Evolutionary conservation across 768 basidiomycete genomes (phyloP).

Genomic region (Rhizopogon salebrosus): DNA sequence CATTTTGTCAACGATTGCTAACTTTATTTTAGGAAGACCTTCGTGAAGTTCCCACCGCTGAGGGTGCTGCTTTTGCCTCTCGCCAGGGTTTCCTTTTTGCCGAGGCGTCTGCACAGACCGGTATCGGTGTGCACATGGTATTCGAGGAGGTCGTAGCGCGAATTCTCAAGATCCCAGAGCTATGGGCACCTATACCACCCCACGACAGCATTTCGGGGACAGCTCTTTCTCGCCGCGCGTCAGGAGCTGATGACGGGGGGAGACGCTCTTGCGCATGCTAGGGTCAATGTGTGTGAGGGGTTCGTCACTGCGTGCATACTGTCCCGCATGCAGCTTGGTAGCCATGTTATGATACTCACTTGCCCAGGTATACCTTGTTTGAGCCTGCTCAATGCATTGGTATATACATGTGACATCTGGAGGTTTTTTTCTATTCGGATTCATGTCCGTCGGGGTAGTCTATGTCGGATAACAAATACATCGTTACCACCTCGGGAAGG

Average conservation of each 20-base stretch:
- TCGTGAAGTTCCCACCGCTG: slow-evolving; percentile 74
- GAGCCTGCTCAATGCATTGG: not conserved
- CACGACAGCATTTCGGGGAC: slow-evolving; percentile 38
- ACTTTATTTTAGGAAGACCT: slow-evolving; percentile 67
- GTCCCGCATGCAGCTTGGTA: not conserved
- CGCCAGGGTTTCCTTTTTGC: slow-evolving; percentile 83
- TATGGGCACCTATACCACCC: slow-evolving; percentile 52
- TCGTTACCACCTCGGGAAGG: no score
- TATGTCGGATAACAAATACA: no score
- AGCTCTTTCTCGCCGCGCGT: slow-evolving; percentile 26
- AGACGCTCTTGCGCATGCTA: not conserved
- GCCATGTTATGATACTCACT: no score
- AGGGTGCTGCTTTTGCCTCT: slow-evolving; percentile 75
- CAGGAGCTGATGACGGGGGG: not conserved
- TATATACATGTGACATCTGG: not conserved
- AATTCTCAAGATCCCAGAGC: slow-evolving; percentile 78
- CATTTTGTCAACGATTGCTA: not conserved
- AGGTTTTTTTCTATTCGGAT: no score
- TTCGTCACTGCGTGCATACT: not conserved
- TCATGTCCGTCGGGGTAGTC: no score
- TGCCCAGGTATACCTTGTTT: slow-evolving; percentile 2
- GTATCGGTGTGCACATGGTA: slow-evolving; percentile 73
- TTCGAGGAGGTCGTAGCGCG: slow-evolving; percentile 73
- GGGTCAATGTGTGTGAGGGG: not conserved
- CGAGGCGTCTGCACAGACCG: slow-evolving; percentile 92